Evolutionary conservation across 441 rosid genomes (phyloP).

Genomic region (Populus trichocarpa): DNA sequence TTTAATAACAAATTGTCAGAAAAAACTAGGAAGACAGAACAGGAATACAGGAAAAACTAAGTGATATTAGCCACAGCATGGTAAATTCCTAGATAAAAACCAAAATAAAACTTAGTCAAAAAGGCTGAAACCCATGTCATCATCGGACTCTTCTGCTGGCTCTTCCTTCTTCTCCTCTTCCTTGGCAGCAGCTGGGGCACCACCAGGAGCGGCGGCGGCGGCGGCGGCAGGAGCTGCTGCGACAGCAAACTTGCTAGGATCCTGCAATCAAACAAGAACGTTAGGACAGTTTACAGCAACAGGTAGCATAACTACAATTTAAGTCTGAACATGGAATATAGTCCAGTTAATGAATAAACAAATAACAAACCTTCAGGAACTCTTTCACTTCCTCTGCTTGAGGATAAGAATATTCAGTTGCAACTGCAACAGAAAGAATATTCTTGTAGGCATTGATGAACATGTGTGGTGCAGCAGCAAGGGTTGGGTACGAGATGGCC

Average conservation of each 20-base stretch:
- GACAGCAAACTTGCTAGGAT: slow-evolving; percentile 74
- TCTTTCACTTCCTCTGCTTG: slow-evolving; percentile 81
- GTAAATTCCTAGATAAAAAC: neutral
- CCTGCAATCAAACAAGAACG: slow-evolving; percentile 30
- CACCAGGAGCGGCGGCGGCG: slow-evolving; percentile 12
- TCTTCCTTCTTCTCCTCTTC: slow-evolving; percentile 63
- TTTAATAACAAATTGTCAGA: neutral
- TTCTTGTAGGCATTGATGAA: slow-evolving; percentile 83
- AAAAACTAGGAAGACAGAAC: neutral
- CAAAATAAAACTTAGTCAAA: slow-evolving; percentile 38
- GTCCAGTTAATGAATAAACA: neutral
- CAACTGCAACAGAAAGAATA: slow-evolving; percentile 57
- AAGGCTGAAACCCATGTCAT: slow-evolving; percentile 61
- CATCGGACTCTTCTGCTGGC: slow-evolving; percentile 77
- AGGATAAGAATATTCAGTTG: slow-evolving; percentile 67
- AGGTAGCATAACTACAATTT: neutral
- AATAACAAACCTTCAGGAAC: slow-evolving; percentile 53
- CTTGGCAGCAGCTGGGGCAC: slow-evolving; percentile 29
- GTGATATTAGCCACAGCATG: neutral
- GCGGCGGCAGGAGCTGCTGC: slow-evolving; percentile 33
- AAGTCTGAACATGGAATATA: neutral
- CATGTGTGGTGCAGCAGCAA: slow-evolving; percentile 89
- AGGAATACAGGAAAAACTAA: neutral
- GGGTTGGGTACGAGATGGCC: slow-evolving; percentile 67
- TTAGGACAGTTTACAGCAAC: neutral